These are phyloP conservation scores for Daldinia sp. DNA, from an alignment of 2,329 filamentous ascomycete species.

Conservation along the genomic window DNA sequence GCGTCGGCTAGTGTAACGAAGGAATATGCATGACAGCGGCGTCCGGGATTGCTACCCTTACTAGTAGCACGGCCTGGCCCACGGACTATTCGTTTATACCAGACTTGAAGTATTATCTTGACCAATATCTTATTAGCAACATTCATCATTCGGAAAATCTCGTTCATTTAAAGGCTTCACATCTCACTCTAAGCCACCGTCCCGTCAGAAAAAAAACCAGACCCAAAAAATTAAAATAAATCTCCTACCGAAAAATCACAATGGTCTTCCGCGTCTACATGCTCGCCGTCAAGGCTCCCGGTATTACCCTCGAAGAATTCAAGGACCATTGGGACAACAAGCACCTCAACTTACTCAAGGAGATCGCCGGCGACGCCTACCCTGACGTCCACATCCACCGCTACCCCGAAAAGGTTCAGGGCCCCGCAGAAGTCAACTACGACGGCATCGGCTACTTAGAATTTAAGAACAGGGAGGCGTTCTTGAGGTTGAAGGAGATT, in stretches of 20 bases:
- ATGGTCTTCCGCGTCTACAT: conserved; percentile 1
- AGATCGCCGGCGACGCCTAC: neutral
- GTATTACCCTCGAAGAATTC: neutral
- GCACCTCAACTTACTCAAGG: neutral
- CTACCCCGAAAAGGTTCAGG: neutral
- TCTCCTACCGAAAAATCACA: neutral
- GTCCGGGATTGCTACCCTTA: neutral
- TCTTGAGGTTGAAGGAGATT: neutral
- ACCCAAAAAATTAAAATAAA: neutral
- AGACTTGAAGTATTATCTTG: neutral
- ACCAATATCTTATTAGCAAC: neutral
- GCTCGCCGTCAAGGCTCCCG: neutral
- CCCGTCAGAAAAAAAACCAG: neutral
- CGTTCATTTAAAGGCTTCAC: neutral
- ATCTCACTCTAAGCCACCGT: neutral
- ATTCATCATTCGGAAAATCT: neutral
- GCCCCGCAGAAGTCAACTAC: neutral
- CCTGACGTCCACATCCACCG: neutral
- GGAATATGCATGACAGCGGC: neutral
- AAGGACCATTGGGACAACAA: neutral
- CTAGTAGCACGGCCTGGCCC: neutral
- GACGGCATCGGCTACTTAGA: neutral
- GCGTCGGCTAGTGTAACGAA: neutral
- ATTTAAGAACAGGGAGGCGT: neutral
- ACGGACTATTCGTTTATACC: neutral